These are phyloP conservation scores for Hura crepitans DNA, from an alignment of 441 rosid species.

Conservation along the genomic window DNA sequence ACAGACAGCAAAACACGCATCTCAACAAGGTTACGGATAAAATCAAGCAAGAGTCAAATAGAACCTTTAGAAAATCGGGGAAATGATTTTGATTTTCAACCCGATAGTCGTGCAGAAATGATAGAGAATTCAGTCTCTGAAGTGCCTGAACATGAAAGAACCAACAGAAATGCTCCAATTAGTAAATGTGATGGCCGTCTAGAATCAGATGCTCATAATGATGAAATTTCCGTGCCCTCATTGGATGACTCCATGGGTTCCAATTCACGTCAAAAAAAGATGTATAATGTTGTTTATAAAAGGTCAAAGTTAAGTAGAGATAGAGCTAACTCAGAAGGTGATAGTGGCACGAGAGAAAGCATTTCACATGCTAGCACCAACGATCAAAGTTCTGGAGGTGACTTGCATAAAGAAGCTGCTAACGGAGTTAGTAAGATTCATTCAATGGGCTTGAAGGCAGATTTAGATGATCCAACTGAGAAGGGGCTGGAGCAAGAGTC, in stretches of 20 bases:
- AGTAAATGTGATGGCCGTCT: constrained; percentile 25
- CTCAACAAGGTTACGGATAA: constrained; percentile 45
- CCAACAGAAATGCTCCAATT: constrained; percentile 20
- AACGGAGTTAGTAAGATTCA: constrained; percentile 37
- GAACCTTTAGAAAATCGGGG: constrained; percentile 33
- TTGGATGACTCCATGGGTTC: constrained; percentile 32
- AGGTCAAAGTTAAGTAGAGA: constrained; percentile 60
- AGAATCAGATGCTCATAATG: constrained; percentile 37
- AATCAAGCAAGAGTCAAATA: constrained; percentile 33
- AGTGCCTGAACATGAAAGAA: constrained; percentile 24
- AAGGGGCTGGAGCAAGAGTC: constrained; percentile 35
- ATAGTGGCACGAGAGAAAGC: constrained; percentile 38
- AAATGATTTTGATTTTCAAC: constrained; percentile 32
- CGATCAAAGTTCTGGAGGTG: constrained; percentile 32
- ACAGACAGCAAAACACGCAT: constrained; percentile 36
- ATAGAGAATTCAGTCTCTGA: constrained; percentile 29
- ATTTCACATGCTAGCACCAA: constrained; percentile 42
- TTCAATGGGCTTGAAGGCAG: constrained; percentile 35
- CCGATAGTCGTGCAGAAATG: constrained; percentile 29
- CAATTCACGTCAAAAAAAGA: constrained; percentile 47
- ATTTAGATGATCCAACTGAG: constrained; percentile 31
- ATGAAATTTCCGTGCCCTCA: constrained; percentile 31
- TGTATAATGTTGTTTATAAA: constrained; percentile 74
- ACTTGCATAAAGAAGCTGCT: constrained; percentile 36
- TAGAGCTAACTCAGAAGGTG: constrained; percentile 39